These are phyloP conservation scores for Colletotrichum eremochloae DNA, from an alignment of 2,329 filamentous ascomycete species.

Conservation along the genomic window DNA sequence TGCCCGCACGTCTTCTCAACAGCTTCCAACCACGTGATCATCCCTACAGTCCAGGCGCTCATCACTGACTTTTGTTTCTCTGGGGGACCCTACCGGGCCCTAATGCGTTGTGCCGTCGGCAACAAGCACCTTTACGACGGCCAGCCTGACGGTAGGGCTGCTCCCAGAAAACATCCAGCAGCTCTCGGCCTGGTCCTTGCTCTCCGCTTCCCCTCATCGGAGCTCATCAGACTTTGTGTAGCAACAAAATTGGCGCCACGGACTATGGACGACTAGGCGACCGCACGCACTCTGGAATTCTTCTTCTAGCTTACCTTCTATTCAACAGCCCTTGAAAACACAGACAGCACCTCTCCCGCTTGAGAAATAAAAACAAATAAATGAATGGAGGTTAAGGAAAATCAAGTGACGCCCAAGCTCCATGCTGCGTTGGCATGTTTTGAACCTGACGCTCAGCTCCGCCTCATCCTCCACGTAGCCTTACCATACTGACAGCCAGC, in stretches of 20 bases:
- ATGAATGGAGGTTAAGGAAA: too few species aligned
- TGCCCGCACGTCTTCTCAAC: neutral
- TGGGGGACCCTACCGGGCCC: neutral
- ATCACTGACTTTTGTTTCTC: neutral
- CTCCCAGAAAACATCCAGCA: neutral
- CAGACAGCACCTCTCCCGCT: neutral
- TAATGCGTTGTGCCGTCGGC: neutral
- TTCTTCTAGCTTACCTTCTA: neutral
- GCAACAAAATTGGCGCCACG: slow-evolving; percentile 1
- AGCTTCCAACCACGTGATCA: neutral
- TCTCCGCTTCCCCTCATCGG: neutral
- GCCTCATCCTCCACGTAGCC: neutral
- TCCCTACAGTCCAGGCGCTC: neutral
- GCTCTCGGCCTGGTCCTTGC: neutral
- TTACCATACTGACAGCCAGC: slow-evolving; percentile 2
- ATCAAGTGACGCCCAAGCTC: neutral
- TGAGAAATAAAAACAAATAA: too few species aligned
- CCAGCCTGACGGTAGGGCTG: neutral
- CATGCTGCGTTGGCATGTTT: neutral
- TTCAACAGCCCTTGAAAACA: neutral
- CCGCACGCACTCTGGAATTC: neutral
- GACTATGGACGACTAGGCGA: neutral
- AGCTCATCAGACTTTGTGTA: neutral
- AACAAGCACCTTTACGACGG: neutral
- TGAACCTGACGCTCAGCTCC: neutral